These are phyloP conservation scores for apple (Malus domestica) DNA, from an alignment of 306 rosid genomes.

Conservation along the genomic window ASM211411v1 NC_041798.1:32306001-32306500, in stretches of 20 bases:
- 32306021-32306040: neutral
- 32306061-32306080: too few species aligned
- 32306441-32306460: neutral
- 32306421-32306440: neutral
- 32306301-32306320: slow-evolving; percentile 63
- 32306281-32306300: slow-evolving; percentile 54
- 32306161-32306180: neutral
- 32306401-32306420: neutral
- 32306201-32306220: slow-evolving; percentile 55
- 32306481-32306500: neutral
- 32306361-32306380: neutral
- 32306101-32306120: neutral
- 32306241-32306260: slow-evolving; percentile 55
- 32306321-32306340: slow-evolving; percentile 74
- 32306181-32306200: neutral
- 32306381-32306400: neutral
- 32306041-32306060: too few species aligned
- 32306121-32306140: neutral
- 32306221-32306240: slow-evolving; percentile 73
- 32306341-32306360: slow-evolving; percentile 10
- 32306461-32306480: too few species aligned
- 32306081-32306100: too few species aligned
- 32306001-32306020: neutral
- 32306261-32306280: slow-evolving; percentile 39
- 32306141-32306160: neutral